Evolutionary conservation across 805 yeast genomes (phyloP), one percentile per base, ranked within the genome.

Genomic region (Yarrowia yakushimensis): DNA sequence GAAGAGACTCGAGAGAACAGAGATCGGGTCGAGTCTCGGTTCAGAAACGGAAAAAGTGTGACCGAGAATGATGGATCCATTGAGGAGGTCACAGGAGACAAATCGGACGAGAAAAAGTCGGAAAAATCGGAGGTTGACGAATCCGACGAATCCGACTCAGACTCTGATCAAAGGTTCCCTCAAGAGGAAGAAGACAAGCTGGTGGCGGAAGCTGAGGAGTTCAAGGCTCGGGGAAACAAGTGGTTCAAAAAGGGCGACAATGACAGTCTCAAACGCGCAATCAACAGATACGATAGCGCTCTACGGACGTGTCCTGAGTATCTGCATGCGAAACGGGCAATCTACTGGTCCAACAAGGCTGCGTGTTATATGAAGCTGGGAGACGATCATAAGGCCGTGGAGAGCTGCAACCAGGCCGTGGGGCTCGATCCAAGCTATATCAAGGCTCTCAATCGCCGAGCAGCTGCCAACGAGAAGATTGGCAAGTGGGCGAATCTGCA

Each of bases 381-480:
- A 13, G 48, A 69, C n/a, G 68, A 66, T 63, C 54, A 66, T 20
- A 67, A 64, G 15, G 88, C 93, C 0, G 81, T 88, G 2, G 76
- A 74, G 15, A 90, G 89, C 69, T 83, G 92, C 69, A 81, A 83
- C 34, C 74, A 76, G 34, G 85, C 96, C 0, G 74, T 90, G 30
- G 79, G 79, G 46, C 69, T 84, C 4, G 88, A 90, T 69, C 78
- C 81, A 0, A 71, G 76, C 15, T 85, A 87, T 69, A 71, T 84
- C 33, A 90, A 90, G 72, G 90, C 88, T 0, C 83, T 86, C 69
- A 87, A 87, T 68, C 80, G 97, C 68, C 80, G 91, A 66, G 94
- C 94, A 0, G 80, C 84, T 9, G 84, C 96, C 0, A 76, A 84
- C 66, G 82, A 71, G 55, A 63, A 66, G 37, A 31, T 71, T 10